Conservation (phyloP, 192 early-diverging fungal genomes). For the Backusella psychrophila region DNA sequence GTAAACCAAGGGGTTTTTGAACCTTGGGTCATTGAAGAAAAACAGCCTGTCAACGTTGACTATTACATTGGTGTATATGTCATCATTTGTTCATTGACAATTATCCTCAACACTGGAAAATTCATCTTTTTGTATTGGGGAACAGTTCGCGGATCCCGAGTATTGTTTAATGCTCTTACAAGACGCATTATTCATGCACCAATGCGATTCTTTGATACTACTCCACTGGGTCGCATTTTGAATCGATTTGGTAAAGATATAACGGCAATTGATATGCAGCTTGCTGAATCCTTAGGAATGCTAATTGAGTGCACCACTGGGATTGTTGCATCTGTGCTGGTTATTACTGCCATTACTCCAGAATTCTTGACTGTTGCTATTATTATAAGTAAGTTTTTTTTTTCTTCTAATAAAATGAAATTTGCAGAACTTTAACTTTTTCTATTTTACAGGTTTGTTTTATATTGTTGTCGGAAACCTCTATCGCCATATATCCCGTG, state of each 20-base stretch:
- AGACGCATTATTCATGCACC: conserved; percentile 47
- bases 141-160: conserved; percentile 34
- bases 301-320: conserved; percentile 39
- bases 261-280: conserved; percentile 64
- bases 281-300: conserved; percentile 22
- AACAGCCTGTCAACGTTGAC: conserved; percentile 27
- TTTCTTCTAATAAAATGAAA: background rate
- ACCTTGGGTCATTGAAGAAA: conserved; percentile 9
- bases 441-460: background rate
- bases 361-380: conserved; percentile 33
- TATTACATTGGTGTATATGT: conserved; percentile 43
- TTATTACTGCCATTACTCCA: conserved; percentile 43
- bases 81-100: conserved; percentile 13
- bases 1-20: background rate
- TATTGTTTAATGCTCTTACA: conserved; percentile 34
- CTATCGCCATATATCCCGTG: conserved; percentile 76
- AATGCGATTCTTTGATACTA: conserved; percentile 65
- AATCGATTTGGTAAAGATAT: conserved; percentile 87
- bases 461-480: conserved; percentile 47
- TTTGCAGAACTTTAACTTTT: background rate
- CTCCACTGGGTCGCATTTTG: conserved; percentile 78
- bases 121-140: conserved; percentile 27
- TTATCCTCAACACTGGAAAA: conserved; percentile 15
- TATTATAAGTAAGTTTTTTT: conserved; percentile 42
- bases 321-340: conserved; percentile 36